Base-by-base conservation (phyloP, 176 grass and related monocot genomes). In the Aechmea fasciata region DNA sequence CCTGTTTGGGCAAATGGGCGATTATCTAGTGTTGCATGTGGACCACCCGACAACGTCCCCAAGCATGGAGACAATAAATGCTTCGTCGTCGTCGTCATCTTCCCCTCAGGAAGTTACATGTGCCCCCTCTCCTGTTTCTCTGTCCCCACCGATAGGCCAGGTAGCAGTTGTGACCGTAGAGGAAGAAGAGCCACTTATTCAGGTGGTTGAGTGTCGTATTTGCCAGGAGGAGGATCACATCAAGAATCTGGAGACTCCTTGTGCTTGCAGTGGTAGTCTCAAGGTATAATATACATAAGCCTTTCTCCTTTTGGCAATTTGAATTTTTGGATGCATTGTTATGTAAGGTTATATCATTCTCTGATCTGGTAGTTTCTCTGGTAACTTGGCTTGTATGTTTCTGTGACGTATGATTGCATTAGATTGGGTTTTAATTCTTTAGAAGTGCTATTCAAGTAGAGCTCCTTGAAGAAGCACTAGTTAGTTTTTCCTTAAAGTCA, bases 211-310 rank as follows among this genome's bases (percentile, higher is more conserved):
- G 64, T 96, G 91, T 72, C 91, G 91, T 57, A 96, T 96, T 81
- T 96, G 87, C 63, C 87, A 96, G 75, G 91, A 96, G 51, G 87
- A 96, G 73, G 91, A 88, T 69, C 78, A 53, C 49, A 83, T 85
- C 5, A 87, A 87, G 71, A 96, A 87, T 73, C 82, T 96, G 12
- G 91, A 91, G 63, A 87, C 72, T 8, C 91, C 91, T 73, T 96
- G 91, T 41, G 76, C 77, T 51, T 96, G 91, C 71, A 87, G 51
- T 25, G 91, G 91, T 68, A 96, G 91, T 77, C 68, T 96, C 65
- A 96, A 96, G 91, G 91, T 96, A 63, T 52, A 28, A 49, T 26
- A 51, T 64, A 49, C 29, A 71, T 13, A 69, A 19, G 49, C 53
- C 28, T 71, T 66, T 59, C 20, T 10, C 41, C 33, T 41, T 41